Conservation (phyloP, 345 rosid genomes). For the Garcia nutans region DNA sequence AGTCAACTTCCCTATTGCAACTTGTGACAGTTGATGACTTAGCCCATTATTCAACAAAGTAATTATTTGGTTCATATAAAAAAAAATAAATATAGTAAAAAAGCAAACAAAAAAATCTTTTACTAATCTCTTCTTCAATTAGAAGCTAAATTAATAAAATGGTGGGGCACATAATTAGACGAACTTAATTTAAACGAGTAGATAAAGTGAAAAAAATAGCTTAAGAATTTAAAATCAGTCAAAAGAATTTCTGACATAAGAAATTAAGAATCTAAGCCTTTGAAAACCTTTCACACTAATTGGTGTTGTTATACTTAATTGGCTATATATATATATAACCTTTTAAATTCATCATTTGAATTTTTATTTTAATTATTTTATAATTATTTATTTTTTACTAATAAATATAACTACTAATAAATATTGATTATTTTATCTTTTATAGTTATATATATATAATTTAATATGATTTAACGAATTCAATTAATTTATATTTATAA, state of each 20-base stretch:
- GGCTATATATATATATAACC: too few relatives aligned
- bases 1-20: constrained; percentile 32
- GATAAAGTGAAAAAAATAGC: not conserved
- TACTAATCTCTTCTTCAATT: not conserved
- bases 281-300: constrained; percentile 24
- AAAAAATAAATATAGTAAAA: not conserved
- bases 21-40: constrained; percentile 21
- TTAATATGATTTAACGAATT: too few relatives aligned
- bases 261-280: constrained; percentile 17
- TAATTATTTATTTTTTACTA: too few relatives aligned
- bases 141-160: not conserved
- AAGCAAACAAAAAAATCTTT: not conserved
- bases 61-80: not conserved
- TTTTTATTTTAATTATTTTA: too few relatives aligned
- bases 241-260: constrained; percentile 14
- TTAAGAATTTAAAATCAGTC: constrained; percentile 17
- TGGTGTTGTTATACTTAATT: not conserved
- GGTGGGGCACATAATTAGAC: not conserved
- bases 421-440: too few relatives aligned
- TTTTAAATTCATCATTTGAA: too few relatives aligned
- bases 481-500: too few relatives aligned
- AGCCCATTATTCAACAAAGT: not conserved
- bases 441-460: too few relatives aligned
- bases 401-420: too few relatives aligned
- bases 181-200: not conserved